Conservation (phyloP, 2,329 filamentous ascomycete genomes). For the Onygena corvina region DNA sequence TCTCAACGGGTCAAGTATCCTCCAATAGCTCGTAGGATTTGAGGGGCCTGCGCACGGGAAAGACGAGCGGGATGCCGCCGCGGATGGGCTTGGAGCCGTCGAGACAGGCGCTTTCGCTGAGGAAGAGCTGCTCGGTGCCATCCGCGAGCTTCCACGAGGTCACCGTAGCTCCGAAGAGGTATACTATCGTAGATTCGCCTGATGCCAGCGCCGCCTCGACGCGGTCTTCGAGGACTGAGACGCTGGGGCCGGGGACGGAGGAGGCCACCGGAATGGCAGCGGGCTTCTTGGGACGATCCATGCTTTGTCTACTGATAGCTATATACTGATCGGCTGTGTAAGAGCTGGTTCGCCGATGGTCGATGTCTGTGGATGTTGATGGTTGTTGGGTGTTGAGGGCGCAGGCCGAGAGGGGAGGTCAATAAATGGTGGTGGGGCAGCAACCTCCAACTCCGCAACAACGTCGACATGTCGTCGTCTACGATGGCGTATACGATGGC, state of each 20-base stretch:
- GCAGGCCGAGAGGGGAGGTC: too few relatives aligned
- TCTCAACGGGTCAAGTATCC: background rate
- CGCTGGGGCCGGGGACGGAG: slow-evolving; percentile 61
- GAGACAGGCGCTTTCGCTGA: slow-evolving; percentile 66
- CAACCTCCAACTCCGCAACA: too few relatives aligned
- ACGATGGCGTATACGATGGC: too few relatives aligned
- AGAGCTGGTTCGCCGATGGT: too few relatives aligned
- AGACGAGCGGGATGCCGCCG: slow-evolving; percentile 84
- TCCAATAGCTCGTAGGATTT: background rate
- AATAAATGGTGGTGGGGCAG: too few relatives aligned
- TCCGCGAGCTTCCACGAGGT: slow-evolving; percentile 79
- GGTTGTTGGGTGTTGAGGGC: too few relatives aligned
- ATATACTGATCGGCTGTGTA: too few relatives aligned
- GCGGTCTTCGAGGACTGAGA: slow-evolving; percentile 60
- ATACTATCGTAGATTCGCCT: slow-evolving; percentile 72
- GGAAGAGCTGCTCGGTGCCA: slow-evolving; percentile 71
- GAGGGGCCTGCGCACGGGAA: slow-evolving; percentile 71
- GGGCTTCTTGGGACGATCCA: slow-evolving; percentile 78
- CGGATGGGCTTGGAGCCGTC: slow-evolving; percentile 84
- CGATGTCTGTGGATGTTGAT: too few relatives aligned
- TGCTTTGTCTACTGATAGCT: too few relatives aligned
- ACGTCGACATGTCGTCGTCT: too few relatives aligned
- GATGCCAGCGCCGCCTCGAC: slow-evolving; percentile 72
- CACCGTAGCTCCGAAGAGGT: slow-evolving; percentile 87
- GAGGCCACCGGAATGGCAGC: slow-evolving; percentile 62